These are phyloP conservation scores for Talaromyces albobiverticillius DNA, from an alignment of 2,329 filamentous ascomycete genomes.

Conservation along the genomic window DNA sequence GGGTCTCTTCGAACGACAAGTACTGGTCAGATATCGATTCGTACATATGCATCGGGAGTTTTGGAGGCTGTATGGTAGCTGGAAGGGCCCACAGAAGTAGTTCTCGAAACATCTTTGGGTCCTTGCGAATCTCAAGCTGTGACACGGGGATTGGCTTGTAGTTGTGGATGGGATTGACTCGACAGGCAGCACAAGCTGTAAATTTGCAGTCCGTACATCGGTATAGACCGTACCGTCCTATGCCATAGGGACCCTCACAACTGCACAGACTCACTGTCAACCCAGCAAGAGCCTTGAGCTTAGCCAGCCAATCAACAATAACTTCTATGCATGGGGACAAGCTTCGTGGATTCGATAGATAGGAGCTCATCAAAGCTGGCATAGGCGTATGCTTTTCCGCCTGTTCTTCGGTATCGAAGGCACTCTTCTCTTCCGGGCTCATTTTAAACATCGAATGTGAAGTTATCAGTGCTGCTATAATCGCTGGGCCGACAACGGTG, in stretches of 20 bases:
- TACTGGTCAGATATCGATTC: background rate
- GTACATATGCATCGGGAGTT: background rate
- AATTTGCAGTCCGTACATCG: conserved; percentile 53
- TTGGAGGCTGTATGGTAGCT: conserved; percentile 23
- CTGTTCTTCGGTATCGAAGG: conserved; percentile 14
- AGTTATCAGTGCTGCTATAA: conserved; percentile 58
- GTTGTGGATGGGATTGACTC: conserved; percentile 52
- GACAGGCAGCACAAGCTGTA: conserved; percentile 54
- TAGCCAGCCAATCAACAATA: conserved; percentile 12
- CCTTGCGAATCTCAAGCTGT: conserved; percentile 26
- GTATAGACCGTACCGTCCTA: conserved; percentile 41
- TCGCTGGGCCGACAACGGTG: conserved; percentile 65
- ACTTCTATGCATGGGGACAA: conserved; percentile 14
- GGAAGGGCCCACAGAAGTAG: conserved; percentile 43
- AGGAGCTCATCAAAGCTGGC: conserved; percentile 8
- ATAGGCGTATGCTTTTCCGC: background rate
- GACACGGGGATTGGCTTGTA: conserved; percentile 32
- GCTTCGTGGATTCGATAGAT: conserved; percentile 15
- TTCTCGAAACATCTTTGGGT: conserved; percentile 45
- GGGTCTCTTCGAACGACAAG: conserved; percentile 9
- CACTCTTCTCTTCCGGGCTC: background rate
- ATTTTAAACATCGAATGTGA: conserved; percentile 4
- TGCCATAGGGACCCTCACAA: conserved; percentile 52
- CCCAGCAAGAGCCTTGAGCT: conserved; percentile 24
- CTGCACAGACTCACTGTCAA: conserved; percentile 50